Percentiles rank a stretch among this genome's conserved stretches.
These are phyloP conservation scores for Trametes pubescens DNA, from an alignment of 1,284 basidiomycete genomes.

Conservation along the genomic window DNA sequence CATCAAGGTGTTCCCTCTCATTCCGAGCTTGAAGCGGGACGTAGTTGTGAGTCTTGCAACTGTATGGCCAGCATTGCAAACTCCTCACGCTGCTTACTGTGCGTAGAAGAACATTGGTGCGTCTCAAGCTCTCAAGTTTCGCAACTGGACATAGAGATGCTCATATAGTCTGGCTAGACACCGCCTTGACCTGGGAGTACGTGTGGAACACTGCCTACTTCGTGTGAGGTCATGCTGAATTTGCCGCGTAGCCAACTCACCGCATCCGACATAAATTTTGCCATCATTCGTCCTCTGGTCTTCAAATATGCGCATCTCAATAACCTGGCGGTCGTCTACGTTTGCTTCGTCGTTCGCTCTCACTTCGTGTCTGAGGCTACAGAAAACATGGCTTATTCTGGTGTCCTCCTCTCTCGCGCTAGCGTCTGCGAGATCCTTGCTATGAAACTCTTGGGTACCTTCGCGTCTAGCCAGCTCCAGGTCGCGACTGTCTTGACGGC, in stretches of 20 bases:
- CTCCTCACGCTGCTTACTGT: not conserved
- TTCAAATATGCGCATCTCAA: constrained; percentile 78
- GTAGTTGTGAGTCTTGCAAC: constrained; percentile 58
- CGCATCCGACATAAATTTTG: constrained; percentile 86
- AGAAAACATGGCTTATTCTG: constrained; percentile 77
- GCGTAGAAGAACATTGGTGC: constrained; percentile 56
- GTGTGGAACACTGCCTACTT: constrained; percentile 8
- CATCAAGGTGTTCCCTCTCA: constrained; percentile 79
- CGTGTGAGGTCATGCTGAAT: not conserved
- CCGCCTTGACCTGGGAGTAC: constrained; percentile 83
- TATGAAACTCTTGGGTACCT: constrained; percentile 82
- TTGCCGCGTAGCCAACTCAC: constrained; percentile 66
- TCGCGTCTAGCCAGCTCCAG: constrained; percentile 75
- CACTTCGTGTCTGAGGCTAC: constrained; percentile 61
- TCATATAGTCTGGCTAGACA: constrained; percentile 57
- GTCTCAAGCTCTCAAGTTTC: constrained; percentile 10
- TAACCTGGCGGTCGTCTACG: constrained; percentile 78
- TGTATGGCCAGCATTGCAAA: not conserved
- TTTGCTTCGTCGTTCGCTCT: constrained; percentile 74
- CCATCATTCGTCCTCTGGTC: constrained; percentile 82
- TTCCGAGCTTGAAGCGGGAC: constrained; percentile 73
- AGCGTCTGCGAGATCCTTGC: constrained; percentile 85
- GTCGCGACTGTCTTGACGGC: constrained; percentile 81
- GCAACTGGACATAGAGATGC: not conserved
- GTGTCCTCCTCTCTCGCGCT: constrained; percentile 75